A percentile compares a stretch with the other conserved stretches of the same genome.
phyloP scores from a whole-genome alignment of 2,329 filamentous ascomycete species.

The Trichoderma sp. region DNA sequence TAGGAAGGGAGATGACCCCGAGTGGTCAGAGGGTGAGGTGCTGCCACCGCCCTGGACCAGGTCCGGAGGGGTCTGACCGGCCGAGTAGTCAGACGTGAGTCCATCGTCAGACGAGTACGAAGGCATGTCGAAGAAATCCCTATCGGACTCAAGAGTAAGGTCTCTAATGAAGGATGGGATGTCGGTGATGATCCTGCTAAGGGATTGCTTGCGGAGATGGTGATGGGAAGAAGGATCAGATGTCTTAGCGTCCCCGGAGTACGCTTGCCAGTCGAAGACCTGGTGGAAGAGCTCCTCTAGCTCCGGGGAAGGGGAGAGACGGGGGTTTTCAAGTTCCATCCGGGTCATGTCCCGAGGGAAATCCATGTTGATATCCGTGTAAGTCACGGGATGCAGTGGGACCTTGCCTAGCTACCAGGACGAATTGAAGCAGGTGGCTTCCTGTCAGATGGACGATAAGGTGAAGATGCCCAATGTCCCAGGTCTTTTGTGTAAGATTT shows the following conservation, averaged over 20 bases:
- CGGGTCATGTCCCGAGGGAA: conserved; percentile 35
- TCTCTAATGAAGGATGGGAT: conserved; percentile 36
- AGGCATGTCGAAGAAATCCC: conserved; percentile 37
- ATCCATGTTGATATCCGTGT: conserved; percentile 43
- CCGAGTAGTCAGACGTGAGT: conserved; percentile 34
- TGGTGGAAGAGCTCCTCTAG: conserved; percentile 37
- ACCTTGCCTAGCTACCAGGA: conserved; percentile 38
- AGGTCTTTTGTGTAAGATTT: conserved; percentile 41
- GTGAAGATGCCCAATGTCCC: conserved; percentile 42
- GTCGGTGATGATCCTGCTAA: conserved; percentile 37
- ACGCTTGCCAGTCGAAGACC: conserved; percentile 40
- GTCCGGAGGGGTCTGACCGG: conserved; percentile 38
- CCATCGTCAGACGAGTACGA: conserved; percentile 36
- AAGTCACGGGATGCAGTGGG: conserved; percentile 45
- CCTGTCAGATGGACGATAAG: conserved; percentile 38
- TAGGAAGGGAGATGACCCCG: conserved; percentile 35
- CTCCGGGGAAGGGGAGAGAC: conserved; percentile 38
- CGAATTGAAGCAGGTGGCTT: conserved; percentile 39
- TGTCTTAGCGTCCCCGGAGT: conserved; percentile 34
- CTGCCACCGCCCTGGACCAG: conserved; percentile 40
- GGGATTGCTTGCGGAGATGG: conserved; percentile 31
- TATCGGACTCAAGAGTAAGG: conserved; percentile 35
- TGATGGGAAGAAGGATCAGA: conserved; percentile 32
- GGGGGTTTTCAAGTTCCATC: conserved; percentile 38
- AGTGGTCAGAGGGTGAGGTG: conserved; percentile 42